Evolutionary conservation across 2,329 filamentous ascomycete species (phyloP).

Genomic region (Stenocarpella maydis): DNA sequence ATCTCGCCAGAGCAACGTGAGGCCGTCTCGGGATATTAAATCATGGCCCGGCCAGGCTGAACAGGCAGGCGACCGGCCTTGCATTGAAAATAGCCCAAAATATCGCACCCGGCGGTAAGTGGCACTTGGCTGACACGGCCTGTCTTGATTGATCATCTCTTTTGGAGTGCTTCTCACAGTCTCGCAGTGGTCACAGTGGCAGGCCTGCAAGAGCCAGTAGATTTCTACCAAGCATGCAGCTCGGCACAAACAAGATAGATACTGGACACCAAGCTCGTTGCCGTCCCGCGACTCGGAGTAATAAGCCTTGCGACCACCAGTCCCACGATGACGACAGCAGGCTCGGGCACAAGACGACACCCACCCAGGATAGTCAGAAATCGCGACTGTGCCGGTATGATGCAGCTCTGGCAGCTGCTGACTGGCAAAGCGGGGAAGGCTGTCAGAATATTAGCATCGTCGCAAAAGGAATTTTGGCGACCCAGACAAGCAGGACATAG

Average conservation of each 20-base stretch:
- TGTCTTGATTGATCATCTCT: conserved; percentile 6
- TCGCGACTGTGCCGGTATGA: not conserved
- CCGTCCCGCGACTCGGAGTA: not conserved
- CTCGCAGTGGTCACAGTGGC: conserved; percentile 5
- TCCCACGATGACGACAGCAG: not conserved
- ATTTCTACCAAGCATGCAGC: not conserved
- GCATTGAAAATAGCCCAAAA: conserved; percentile 1
- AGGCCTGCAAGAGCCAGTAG: conserved; percentile 11
- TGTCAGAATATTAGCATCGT: not conserved
- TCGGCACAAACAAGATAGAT: not conserved
- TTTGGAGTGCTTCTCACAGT: conserved; percentile 6
- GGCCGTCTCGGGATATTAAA: not conserved
- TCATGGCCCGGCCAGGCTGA: not conserved
- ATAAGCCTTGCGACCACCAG: not conserved
- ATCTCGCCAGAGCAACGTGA: not conserved
- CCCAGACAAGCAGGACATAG: not conserved
- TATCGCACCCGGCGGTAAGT: conserved; percentile 18
- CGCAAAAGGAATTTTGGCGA: not conserved
- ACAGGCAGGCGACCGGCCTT: not conserved
- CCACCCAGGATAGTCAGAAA: not conserved
- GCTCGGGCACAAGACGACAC: not conserved
- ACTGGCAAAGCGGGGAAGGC: not conserved
- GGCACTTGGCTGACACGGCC: conserved; percentile 17
- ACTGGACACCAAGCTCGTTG: not conserved
- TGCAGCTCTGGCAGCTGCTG: not conserved